Evolutionary conservation across 768 basidiomycete genomes (phyloP), one percentile per base, ranked within the genome.

Genomic region (Pisolithus microcarpus): DNA sequence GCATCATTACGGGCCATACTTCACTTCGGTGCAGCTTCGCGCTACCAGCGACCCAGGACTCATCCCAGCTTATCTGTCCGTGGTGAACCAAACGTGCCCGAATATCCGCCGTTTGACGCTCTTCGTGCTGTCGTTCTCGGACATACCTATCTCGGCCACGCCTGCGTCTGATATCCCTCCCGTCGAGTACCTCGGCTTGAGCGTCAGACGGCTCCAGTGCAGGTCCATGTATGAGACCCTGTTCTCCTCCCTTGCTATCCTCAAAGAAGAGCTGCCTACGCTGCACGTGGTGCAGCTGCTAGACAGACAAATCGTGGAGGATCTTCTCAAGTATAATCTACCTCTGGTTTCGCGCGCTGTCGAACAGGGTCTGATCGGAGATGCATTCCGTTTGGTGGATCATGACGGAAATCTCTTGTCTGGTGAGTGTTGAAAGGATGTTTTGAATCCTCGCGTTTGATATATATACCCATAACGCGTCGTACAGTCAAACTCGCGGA

Each of bases 361-460:
- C n/a, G 30, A 18, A 19, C 50, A 49, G 11, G 54, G 52, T 36
- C 34, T 49, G n/a, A 51, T 21, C 1, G 49, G 18, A 1, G 0
- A 37, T 6, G 7, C 49, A 3, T 55, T 65, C 36, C 63, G 61
- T 11, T 1, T 65, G 13, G 65, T 66, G 48, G 63, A 65, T 44
- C 15, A 42, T 19, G 52, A 58, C 0, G 58, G 65, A 1, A 24
- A 50, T 36, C 48, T 56, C 24, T 39, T 66, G 21, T 54, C 48
- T 60, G 64, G 63, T 66, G 38, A 7, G 57, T 16, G n/a, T n/a
- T n/a, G 5, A 24, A 21, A 6, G 11, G 23, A 21, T 42, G 7
- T 3, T 42, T 9, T 23, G 11, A 24, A 23, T 11, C 40, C 13
- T 23, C 9, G 9, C 19, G 8, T 21, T 21, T 21, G n/a, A n/a